phyloP scores from a whole-genome alignment of 768 basidiomycete genomes.

The Mycena pura region DNA sequence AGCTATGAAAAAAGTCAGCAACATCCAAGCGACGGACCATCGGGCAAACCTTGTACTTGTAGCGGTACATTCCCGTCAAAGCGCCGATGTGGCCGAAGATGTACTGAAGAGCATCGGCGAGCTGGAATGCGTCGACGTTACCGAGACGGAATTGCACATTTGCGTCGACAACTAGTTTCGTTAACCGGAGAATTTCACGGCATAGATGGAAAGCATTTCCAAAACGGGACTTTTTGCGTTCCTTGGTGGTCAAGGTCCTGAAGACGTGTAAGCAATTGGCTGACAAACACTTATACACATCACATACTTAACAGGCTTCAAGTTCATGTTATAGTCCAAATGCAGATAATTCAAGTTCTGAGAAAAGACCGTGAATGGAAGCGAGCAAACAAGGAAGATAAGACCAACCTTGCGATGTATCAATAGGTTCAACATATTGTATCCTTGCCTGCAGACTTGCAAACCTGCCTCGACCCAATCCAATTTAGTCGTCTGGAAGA shows the following conservation, averaged over 20 bases:
- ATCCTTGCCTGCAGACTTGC: constrained; percentile 98
- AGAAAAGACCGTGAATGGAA: constrained; percentile 6
- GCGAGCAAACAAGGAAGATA: background rate
- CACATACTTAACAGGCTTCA: constrained; percentile 89
- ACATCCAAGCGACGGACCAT: background rate
- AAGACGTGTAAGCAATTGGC: constrained; percentile 28
- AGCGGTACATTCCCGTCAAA: constrained; percentile 98
- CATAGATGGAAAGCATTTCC: constrained; percentile 99
- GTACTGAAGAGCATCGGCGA: constrained; percentile 97
- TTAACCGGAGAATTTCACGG: constrained; percentile 96
- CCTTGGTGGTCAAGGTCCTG: constrained; percentile 97
- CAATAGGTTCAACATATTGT: constrained; percentile 98
- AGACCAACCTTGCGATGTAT: constrained; percentile 91
- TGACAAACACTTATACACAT: background rate
- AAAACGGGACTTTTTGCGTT: constrained; percentile 99
- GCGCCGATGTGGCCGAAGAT: constrained; percentile 98
- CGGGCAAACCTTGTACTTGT: constrained; percentile 90
- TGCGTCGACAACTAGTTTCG: constrained; percentile 98
- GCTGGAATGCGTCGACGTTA: constrained; percentile 98
- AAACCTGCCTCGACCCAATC: constrained; percentile 99
- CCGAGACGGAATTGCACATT: constrained; percentile 99
- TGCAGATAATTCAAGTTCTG: constrained; percentile 94
- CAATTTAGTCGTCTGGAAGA: constrained; percentile 97
- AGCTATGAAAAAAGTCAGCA: constrained; percentile 53
- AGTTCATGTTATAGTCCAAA: constrained; percentile 97